Conservation (phyloP, 139 green algal genomes). For the Cymbomonas tetramitiformis region DNA sequence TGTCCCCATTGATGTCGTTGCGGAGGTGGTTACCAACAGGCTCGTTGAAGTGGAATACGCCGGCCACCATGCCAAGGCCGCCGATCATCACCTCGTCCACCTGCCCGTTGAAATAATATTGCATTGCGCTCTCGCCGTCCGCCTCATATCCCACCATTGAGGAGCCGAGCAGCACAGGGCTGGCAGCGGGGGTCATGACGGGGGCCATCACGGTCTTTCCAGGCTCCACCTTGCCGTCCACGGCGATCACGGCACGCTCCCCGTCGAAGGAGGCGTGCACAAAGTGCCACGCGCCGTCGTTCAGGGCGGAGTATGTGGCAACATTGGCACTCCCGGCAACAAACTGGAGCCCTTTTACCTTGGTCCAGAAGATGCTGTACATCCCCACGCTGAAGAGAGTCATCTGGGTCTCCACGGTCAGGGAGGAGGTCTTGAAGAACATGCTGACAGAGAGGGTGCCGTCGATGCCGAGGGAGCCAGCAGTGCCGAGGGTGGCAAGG, state of each 20-base stretch:
- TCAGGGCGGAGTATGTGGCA: not conserved
- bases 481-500: not conserved
- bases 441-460: not conserved
- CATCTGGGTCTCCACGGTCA: not conserved
- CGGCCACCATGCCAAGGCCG: not conserved
- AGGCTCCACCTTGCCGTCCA: no score
- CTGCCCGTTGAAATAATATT: conserved; percentile 8
- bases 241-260: not conserved
- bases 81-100: conserved; percentile 6
- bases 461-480: not conserved
- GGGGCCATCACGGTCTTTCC: no score
- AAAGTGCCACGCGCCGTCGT: conserved; percentile 12
- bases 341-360: conserved; percentile 14
- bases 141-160: no score
- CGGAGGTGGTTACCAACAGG: not conserved
- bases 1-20: conserved; percentile 2
- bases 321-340: not conserved
- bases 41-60: conserved; percentile 13
- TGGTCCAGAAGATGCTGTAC: conserved; percentile 3
- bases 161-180: not conserved
- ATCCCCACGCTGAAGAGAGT: not conserved
- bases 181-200: no score
- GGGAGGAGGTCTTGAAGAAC: conserved; percentile 3
- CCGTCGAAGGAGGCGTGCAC: not conserved
- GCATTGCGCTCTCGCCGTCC: no score